Conservation (phyloP, 306 rosid species). For the Castanea mollissima region DNA sequence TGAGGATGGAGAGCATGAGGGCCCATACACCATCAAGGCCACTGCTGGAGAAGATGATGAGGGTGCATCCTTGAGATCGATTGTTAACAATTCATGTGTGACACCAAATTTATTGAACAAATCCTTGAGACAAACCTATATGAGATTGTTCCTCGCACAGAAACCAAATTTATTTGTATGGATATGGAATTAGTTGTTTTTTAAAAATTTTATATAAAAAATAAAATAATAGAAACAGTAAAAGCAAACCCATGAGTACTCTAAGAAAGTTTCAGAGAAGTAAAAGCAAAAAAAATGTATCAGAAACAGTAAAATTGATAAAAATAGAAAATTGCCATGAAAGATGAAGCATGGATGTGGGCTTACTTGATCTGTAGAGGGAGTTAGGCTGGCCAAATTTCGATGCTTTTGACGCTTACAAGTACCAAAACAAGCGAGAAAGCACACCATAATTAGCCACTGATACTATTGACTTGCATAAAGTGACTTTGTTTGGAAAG, state of each 20-base stretch:
- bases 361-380: conserved; percentile 23
- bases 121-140: too few species aligned
- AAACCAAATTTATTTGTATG: too few species aligned
- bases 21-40: too few species aligned
- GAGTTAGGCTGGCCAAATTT: not conserved
- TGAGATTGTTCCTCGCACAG: too few species aligned
- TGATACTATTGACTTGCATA: conserved; percentile 11
- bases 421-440: conserved; percentile 43
- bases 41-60: too few species aligned
- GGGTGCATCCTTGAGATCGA: too few species aligned
- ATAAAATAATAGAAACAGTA: too few species aligned
- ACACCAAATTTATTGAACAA: too few species aligned
- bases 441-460: conserved; percentile 53
- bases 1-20: too few species aligned
- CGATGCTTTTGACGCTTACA: conserved; percentile 34
- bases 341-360: not conserved
- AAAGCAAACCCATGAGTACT: conserved; percentile 6
- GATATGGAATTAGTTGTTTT: too few species aligned
- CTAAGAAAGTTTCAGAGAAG: conserved; percentile 21
- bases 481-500: conserved; percentile 30
- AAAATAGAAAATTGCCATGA: not conserved
- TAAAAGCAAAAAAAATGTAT: not conserved
- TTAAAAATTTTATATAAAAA: too few species aligned
- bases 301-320: not conserved
- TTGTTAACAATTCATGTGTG: too few species aligned